Evolutionary conservation across 2,329 filamentous ascomycete species (phyloP).

Genomic region (Endoconidiophora polonica): DNA sequence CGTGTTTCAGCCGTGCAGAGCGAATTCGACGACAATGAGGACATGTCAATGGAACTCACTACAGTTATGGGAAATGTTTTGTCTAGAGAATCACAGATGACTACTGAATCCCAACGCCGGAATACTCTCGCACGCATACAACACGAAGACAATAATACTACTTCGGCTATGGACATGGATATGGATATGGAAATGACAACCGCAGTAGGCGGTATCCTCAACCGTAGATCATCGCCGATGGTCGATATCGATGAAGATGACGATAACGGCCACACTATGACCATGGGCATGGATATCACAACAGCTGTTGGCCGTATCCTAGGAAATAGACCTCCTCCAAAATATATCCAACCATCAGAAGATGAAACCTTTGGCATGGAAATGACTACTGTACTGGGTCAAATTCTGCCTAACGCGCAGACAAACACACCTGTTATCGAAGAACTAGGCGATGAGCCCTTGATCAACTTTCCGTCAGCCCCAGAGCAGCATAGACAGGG

Average conservation of each 20-base stretch:
- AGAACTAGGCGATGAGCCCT: conserved; percentile 13
- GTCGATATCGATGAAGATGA: conserved; percentile 19
- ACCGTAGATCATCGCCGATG: conserved; percentile 26
- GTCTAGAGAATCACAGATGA: neutral
- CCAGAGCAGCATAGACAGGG: neutral
- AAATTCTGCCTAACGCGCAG: conserved; percentile 30
- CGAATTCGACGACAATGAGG: conserved; percentile 36
- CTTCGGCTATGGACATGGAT: conserved; percentile 39
- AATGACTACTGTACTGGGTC: conserved; percentile 46
- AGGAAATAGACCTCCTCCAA: conserved; percentile 14
- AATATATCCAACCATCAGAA: conserved; percentile 13
- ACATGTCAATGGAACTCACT: conserved; percentile 68
- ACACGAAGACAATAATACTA: conserved; percentile 14
- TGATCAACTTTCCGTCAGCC: conserved; percentile 14
- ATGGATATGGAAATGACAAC: conserved; percentile 92
- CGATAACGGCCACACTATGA: conserved; percentile 19
- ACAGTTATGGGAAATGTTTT: conserved; percentile 44
- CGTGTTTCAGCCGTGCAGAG: conserved; percentile 17
- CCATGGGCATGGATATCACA: conserved; percentile 45
- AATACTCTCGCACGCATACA: conserved; percentile 15
- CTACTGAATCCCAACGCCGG: conserved; percentile 19
- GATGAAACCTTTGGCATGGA: conserved; percentile 45
- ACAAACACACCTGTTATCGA: neutral
- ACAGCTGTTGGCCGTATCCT: conserved; percentile 39
- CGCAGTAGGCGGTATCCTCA: conserved; percentile 62